Base-by-base conservation (phyloP, 1,284 basidiomycete genomes). In the Pseudozyma hubeiensis region DNA sequence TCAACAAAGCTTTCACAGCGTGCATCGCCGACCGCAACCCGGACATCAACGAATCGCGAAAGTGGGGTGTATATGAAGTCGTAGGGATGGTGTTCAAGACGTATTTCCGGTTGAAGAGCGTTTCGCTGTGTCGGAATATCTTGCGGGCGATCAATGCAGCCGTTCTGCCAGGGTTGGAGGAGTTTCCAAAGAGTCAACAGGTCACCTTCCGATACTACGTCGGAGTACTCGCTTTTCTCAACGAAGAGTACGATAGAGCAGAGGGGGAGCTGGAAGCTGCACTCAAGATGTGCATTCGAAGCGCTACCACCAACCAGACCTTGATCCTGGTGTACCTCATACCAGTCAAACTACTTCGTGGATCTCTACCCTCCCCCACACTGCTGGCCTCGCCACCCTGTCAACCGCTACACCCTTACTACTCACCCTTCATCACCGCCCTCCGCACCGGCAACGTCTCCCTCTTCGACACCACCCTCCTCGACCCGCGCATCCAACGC, bases 61-160 rank as follows among this genome's bases (percentile, higher is more conserved):
- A 94, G 85, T 94, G 91, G 90, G 96, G 95, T 3, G 90, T 94
- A 0, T 99, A 98, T 85, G 93, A 94, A 79, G 89, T 97, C n/a
- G 94, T 95, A 0, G 92, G 91, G 7, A 87, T 97, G 64, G 90
- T 94, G 40, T 87, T 99, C 85, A 97, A 97, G 84, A 93, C 91
- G 52, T 99, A 99, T 86, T 97, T 98, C 87, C 81, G 94, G 92
- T 90, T 98, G 48, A 92, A 92, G 85, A 90, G 92, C 64, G 93
- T 97, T 83, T 91, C 93, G 7, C 87, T 98, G 14, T 92, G 94
- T 53, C 93, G 93, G 84, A 97, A 94, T 82, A 92, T 99, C 58
- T 87, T 97, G 34, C 89, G 94, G 52, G 95, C 94, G 1, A 89
- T 98, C 33, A 88, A 91, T 35, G 93, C 92, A 3, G 94, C 93